These are phyloP conservation scores for Pyrus pyrifolia DNA, from an alignment of 306 rosid genomes.

Conservation along the genomic window DNA sequence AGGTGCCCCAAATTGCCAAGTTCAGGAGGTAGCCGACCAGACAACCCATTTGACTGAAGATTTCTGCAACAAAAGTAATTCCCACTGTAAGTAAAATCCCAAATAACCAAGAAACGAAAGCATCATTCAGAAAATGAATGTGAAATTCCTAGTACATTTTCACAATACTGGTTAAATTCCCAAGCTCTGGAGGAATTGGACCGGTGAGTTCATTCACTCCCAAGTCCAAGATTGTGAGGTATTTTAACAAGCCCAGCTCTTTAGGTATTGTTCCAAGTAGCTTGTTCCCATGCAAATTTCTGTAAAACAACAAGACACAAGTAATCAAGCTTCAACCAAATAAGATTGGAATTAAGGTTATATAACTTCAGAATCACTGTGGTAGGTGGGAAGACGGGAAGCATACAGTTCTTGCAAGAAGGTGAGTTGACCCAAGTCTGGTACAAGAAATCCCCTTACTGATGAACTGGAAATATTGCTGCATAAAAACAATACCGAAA, in stretches of 20 bases:
- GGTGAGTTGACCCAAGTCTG: conserved; percentile 71
- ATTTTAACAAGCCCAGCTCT: conserved; percentile 60
- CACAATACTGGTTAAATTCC: conserved; percentile 46
- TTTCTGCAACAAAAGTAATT: conserved; percentile 44
- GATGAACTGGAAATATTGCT: conserved; percentile 77
- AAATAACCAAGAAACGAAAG: conserved; percentile 7
- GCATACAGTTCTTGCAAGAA: conserved; percentile 79
- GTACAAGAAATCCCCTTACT: conserved; percentile 65
- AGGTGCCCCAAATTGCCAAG: conserved; percentile 72
- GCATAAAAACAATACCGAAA: conserved; percentile 29
- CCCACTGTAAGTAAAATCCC: conserved; percentile 1
- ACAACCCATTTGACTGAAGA: conserved; percentile 73
- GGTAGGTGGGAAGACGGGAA: neutral
- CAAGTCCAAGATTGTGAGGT: conserved; percentile 73
- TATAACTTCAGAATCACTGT: neutral
- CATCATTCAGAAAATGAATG: conserved; percentile 1
- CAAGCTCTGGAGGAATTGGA: conserved; percentile 80
- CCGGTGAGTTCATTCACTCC: conserved; percentile 78
- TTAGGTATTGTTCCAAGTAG: conserved; percentile 73
- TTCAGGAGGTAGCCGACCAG: conserved; percentile 61
- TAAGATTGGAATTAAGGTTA: neutral
- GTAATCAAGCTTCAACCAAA: conserved; percentile 19
- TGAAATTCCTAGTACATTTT: conserved; percentile 52
- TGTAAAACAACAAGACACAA: conserved; percentile 29
- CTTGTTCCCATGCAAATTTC: conserved; percentile 70